Evolutionary conservation across 768 basidiomycete genomes (phyloP), one percentile per base, ranked within the genome.

Genomic region (Termitomyces sp.): DNA sequence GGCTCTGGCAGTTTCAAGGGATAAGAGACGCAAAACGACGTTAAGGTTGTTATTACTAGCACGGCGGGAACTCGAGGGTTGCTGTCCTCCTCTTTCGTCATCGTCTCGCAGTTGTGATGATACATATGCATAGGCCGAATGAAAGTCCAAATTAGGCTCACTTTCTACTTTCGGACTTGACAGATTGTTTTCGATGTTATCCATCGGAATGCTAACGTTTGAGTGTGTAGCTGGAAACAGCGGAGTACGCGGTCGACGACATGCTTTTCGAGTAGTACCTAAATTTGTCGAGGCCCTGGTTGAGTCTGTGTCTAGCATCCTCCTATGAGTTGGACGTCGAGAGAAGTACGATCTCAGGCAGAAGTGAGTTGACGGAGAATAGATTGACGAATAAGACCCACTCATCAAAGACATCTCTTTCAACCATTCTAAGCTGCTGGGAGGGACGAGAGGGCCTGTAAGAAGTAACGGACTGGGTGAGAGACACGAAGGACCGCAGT

Each of bases 1-100:
- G 7, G 76, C 76, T 43, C 76, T 68, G 24, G 69, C 67, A 4
- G 73, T 75, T 61, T 77, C 76, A 26, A 67, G 65, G 2, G 67
- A 52, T 1, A 76, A 65, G 6, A 65, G 53, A n/a, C 56, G 59
- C 18, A 63, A 29, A 55, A 61, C 13, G 10, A 59, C 44, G 6
- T 42, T 46, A 1, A 53, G 24, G 42, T 56, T 52, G n/a, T 36
- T 56, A n/a, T 42, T 55, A 16, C 43, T 55, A 31, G 55, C 55
- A 29, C 49, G 59, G n/a, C 48, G 54, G 13, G 54, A 46, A 4
- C 41, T 44, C 5, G 51, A 52, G 13, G 13, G 4, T n/a, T 47
- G 22, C 20, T 62, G 54, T 20, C 46, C 37, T 22, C 43, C 42
- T 29, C 26, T 52, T 52, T 39, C 26, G 27, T 3, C 39, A 14